Conservation (phyloP, 192 early-diverging fungal species). For the Umbelopsis ramanniana region DNA sequence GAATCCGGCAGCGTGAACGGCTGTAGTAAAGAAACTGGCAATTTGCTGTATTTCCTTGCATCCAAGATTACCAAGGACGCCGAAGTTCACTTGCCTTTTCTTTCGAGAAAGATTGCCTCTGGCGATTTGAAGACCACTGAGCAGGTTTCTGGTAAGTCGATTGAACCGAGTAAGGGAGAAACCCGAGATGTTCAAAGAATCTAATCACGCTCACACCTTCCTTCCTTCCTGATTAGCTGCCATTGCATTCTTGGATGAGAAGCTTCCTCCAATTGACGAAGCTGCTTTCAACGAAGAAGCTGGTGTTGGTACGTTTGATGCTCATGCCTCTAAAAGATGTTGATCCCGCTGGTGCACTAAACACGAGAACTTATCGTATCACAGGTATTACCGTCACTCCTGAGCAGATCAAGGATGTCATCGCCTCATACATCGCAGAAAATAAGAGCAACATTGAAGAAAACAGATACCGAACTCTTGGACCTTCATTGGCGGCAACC, state of each 20-base stretch:
- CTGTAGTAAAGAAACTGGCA: slow-evolving; percentile 64
- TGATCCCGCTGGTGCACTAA: neutral
- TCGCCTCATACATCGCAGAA: slow-evolving; percentile 66
- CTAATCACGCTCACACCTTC: neutral
- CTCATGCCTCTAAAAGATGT: no score
- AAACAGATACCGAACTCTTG: slow-evolving; percentile 87
- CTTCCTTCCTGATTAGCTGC: slow-evolving; percentile 65
- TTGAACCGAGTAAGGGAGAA: no score
- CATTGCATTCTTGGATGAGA: slow-evolving; percentile 82
- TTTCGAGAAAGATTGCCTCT: slow-evolving; percentile 78
- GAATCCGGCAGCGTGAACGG: slow-evolving; percentile 61
- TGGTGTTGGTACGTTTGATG: slow-evolving; percentile 80
- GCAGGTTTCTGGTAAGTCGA: slow-evolving; percentile 77
- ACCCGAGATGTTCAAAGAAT: neutral
- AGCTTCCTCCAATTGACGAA: slow-evolving; percentile 61
- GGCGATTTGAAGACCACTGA: slow-evolving; percentile 76
- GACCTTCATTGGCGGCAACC: slow-evolving; percentile 73
- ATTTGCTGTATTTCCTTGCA: slow-evolving; percentile 86
- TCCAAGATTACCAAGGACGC: slow-evolving; percentile 84
- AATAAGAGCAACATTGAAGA: slow-evolving; percentile 73
- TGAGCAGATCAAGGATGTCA: slow-evolving; percentile 71
- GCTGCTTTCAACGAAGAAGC: slow-evolving; percentile 81
- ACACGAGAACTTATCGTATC: slow-evolving; percentile 6
- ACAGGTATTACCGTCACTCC: slow-evolving; percentile 83
- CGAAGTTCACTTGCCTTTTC: slow-evolving; percentile 72